Percentiles rank a stretch among this genome's conserved stretches.
These are phyloP conservation scores for Phytophthora capsici DNA, from an alignment of 352 stramenopile species.

Conservation along the genomic window DNA sequence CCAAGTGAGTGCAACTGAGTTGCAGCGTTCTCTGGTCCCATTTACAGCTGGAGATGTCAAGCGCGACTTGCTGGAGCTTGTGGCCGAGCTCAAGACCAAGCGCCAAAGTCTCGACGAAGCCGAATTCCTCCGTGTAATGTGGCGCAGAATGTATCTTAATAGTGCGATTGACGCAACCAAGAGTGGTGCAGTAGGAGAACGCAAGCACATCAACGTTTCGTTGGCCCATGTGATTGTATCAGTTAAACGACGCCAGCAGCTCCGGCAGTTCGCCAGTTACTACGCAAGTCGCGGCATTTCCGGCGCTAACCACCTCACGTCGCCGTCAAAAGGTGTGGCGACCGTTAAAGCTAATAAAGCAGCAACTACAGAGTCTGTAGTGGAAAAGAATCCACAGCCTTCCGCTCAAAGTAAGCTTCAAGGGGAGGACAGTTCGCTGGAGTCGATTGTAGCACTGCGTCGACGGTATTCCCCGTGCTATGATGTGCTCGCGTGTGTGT, in stretches of 20 bases:
- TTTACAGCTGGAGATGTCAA: constrained; percentile 67
- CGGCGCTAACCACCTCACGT: constrained; percentile 53
- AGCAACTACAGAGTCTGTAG: constrained; percentile 2
- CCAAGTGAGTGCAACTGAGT: constrained; percentile 45
- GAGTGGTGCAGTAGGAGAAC: constrained; percentile 3
- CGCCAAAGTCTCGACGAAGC: constrained; percentile 57
- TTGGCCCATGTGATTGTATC: constrained; percentile 74
- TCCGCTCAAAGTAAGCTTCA: neutral
- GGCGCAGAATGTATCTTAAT: constrained; percentile 68
- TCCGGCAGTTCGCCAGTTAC: constrained; percentile 75
- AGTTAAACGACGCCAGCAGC: constrained; percentile 68
- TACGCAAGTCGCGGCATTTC: constrained; percentile 74
- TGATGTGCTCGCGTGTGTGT: constrained; percentile 46
- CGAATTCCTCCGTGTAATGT: constrained; percentile 70
- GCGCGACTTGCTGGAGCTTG: constrained; percentile 58
- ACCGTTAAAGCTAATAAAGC: neutral
- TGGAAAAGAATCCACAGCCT: too few species aligned
- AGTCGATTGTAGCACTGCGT: constrained; percentile 26
- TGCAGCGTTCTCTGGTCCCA: constrained; percentile 57
- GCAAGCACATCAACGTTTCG: constrained; percentile 54
- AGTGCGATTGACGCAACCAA: constrained; percentile 50
- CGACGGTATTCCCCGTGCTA: constrained; percentile 25
- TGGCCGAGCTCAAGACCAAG: constrained; percentile 54
- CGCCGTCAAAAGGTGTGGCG: neutral
- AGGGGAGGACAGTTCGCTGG: neutral